Conservation (phyloP, 129 eudicot species). For the Escallonia rubra region DNA sequence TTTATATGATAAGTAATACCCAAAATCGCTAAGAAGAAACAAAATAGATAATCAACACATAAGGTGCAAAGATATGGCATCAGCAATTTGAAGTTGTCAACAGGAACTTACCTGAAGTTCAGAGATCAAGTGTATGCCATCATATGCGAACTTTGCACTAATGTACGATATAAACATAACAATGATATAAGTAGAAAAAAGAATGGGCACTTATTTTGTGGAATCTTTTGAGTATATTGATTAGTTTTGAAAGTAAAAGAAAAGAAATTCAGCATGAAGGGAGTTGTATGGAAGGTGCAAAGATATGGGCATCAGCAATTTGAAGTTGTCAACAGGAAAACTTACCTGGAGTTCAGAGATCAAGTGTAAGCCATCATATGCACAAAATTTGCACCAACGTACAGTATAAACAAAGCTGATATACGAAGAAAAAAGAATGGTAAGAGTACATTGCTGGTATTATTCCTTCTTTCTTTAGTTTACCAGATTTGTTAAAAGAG, state of each 20-base stretch:
- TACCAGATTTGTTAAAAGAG: too few relatives aligned
- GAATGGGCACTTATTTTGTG: too few relatives aligned
- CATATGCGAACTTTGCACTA: conserved; percentile 26
- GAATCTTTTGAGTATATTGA: too few relatives aligned
- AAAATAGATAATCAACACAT: too few relatives aligned
- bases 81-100: neutral
- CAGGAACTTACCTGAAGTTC: neutral
- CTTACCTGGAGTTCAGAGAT: conserved; percentile 50
- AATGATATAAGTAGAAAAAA: too few relatives aligned
- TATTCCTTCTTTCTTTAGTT: too few relatives aligned
- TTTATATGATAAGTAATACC: neutral
- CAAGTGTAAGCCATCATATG: conserved; percentile 54
- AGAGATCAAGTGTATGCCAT: neutral
- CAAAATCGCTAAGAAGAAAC: too few relatives aligned
- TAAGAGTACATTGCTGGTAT: too few relatives aligned
- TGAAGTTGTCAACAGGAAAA: conserved; percentile 28
- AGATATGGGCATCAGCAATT: conserved; percentile 31
- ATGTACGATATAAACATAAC: neutral
- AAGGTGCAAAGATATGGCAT: neutral
- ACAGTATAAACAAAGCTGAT: neutral
- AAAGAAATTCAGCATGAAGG: too few relatives aligned
- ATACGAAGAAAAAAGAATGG: too few relatives aligned
- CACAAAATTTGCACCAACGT: conserved; percentile 29
- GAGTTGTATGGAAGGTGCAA: conserved; percentile 7
- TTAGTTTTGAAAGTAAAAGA: too few relatives aligned